Percentiles rank a stretch among this genome's conserved stretches.
These are phyloP conservation scores for Neurospora crassa DNA, from an alignment of 2,329 filamentous ascomycete species.

Conservation along the genomic window DNA sequence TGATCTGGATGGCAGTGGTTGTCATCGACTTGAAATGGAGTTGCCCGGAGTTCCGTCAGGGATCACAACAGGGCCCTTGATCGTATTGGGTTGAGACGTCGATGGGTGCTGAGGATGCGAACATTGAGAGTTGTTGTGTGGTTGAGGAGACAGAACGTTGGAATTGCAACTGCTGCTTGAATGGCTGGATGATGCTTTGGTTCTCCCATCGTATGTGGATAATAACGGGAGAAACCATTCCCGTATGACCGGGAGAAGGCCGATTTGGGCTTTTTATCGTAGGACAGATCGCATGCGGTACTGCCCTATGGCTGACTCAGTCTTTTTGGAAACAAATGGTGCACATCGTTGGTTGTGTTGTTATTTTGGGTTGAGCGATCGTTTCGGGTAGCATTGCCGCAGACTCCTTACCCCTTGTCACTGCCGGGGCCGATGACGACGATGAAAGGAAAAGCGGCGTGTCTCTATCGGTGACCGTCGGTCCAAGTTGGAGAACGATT, in stretches of 20 bases:
- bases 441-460: neutral
- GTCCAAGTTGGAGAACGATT: neutral
- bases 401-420: neutral
- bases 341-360: neutral
- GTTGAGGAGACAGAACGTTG: too few species aligned
- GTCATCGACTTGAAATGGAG: too few species aligned
- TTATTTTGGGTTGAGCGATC: neutral
- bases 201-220: neutral
- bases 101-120: neutral
- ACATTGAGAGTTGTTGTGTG: neutral
- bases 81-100: neutral
- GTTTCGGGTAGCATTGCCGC: neutral
- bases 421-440: neutral
- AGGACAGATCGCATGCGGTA: neutral
- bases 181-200: neutral
- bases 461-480: neutral
- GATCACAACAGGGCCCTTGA: neutral
- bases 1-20: neutral
- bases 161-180: neutral
- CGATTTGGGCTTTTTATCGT: neutral
- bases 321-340: neutral
- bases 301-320: neutral
- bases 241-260: neutral
- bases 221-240: neutral
- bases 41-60: neutral